These are phyloP conservation scores for Phlegmacium glaucopus DNA, from an alignment of 768 basidiomycete genomes.

Conservation along the genomic window DNA sequence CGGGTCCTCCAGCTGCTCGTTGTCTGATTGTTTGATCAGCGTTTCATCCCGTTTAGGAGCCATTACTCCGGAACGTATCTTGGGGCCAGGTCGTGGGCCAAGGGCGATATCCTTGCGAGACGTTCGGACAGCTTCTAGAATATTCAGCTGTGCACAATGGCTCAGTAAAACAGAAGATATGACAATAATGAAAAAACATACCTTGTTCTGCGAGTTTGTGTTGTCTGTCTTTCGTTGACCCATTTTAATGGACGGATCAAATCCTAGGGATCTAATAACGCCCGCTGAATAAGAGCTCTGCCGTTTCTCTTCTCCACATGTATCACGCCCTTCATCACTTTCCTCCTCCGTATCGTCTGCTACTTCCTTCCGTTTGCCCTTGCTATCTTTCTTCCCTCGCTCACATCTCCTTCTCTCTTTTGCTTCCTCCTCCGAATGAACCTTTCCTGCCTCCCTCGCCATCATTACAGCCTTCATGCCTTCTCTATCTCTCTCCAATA, in stretches of 20 bases:
- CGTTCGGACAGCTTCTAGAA: conserved; percentile 48
- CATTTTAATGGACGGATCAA: conserved; percentile 66
- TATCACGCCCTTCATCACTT: conserved; percentile 15
- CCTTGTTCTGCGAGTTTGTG: conserved; percentile 54
- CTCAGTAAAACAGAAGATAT: conserved; percentile 1
- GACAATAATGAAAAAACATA: conserved; percentile 21
- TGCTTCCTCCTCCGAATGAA: conserved; percentile 12
- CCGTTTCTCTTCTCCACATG: conserved; percentile 3
- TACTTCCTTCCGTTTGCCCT: conserved; percentile 12
- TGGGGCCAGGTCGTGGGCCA: conserved; percentile 61
- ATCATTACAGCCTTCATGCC: conserved; percentile 63
- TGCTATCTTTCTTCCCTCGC: conserved; percentile 10
- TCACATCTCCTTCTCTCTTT: conserved; percentile 11
- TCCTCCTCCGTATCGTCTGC: conserved; percentile 9
- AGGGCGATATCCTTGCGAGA: conserved; percentile 53
- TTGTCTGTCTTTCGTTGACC: conserved; percentile 42
- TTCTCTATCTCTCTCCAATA: conserved; percentile 64
- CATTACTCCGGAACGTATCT: conserved; percentile 58
- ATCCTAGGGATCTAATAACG: conserved; percentile 71
- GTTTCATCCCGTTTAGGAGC: conserved; percentile 23
- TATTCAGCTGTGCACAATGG: conserved; percentile 42
- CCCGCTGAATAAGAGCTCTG: conserved; percentile 53
- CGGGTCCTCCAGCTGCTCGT: conserved; percentile 5
- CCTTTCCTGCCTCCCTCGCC: conserved; percentile 43
- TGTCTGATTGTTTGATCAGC: not conserved